phyloP scores from a whole-genome alignment of 2,329 filamentous ascomycete genomes.

The Alternaria brassicae region DNA sequence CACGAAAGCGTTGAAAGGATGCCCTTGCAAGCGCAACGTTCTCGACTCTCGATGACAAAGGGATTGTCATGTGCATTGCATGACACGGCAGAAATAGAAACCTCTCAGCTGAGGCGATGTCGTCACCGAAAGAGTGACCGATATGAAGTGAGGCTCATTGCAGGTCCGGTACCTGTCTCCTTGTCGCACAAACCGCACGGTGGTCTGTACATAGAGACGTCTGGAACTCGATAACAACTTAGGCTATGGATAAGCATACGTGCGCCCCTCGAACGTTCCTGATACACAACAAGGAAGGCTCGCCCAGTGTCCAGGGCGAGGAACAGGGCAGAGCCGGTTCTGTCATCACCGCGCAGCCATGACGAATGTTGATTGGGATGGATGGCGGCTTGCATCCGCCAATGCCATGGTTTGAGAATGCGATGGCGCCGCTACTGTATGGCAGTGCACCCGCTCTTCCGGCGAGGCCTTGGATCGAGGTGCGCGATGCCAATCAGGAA shows the following conservation, averaged over 20 bases:
- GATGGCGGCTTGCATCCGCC: slow-evolving; percentile 33
- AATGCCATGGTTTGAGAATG: slow-evolving; percentile 35
- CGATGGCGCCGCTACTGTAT: slow-evolving; percentile 43
- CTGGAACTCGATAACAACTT: slow-evolving; percentile 11
- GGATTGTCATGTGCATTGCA: slow-evolving; percentile 20
- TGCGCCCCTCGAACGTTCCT: slow-evolving; percentile 13
- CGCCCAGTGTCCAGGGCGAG: slow-evolving; percentile 21
- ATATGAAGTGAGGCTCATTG: slow-evolving; percentile 20
- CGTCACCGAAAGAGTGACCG: slow-evolving; percentile 19
- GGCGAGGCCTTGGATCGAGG: slow-evolving; percentile 30
- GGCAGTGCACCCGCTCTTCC: slow-evolving; percentile 45
- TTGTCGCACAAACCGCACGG: slow-evolving; percentile 20
- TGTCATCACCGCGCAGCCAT: slow-evolving; percentile 39
- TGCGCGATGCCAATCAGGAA: slow-evolving; percentile 40
- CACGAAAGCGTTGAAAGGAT: slow-evolving; percentile 17
- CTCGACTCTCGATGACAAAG: slow-evolving; percentile 24
- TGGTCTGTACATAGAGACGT: slow-evolving; percentile 2
- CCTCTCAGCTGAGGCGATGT: slow-evolving; percentile 23
- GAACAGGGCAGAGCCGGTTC: slow-evolving; percentile 24
- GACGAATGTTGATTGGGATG: slow-evolving; percentile 35
- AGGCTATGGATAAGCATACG: background rate
- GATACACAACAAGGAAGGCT: slow-evolving; percentile 25
- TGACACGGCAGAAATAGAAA: slow-evolving; percentile 24
- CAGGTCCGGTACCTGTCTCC: slow-evolving; percentile 15
- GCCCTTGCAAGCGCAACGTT: slow-evolving; percentile 21